These are phyloP conservation scores for Cercospora canescens DNA, from an alignment of 2,329 filamentous ascomycete genomes.

Conservation along the genomic window DNA sequence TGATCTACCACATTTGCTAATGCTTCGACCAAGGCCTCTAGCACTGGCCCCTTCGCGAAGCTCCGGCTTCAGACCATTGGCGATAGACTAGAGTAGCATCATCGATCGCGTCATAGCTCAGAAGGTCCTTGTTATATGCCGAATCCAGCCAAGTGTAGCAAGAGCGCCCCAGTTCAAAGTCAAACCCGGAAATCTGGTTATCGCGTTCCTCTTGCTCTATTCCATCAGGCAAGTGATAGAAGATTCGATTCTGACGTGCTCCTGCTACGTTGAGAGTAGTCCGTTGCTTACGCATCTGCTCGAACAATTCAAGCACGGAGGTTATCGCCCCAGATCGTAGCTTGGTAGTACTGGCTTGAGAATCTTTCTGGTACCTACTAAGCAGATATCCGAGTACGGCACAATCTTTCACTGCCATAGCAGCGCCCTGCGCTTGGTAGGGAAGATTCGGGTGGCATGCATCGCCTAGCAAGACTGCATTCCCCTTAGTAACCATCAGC, in stretches of 20 bases:
- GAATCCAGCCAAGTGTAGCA: neutral
- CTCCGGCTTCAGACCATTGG: neutral
- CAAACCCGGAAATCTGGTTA: neutral
- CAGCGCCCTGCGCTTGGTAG: conserved; percentile 65
- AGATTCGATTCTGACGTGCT: conserved; percentile 14
- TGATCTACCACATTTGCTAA: neutral
- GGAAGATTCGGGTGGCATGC: conserved; percentile 57
- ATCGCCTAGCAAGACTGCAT: conserved; percentile 46
- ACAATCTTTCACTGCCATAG: conserved; percentile 66
- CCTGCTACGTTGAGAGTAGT: conserved; percentile 53
- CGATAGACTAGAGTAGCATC: neutral
- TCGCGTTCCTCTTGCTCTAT: conserved; percentile 60
- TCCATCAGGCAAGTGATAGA: conserved; percentile 47
- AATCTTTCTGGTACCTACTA: conserved; percentile 35
- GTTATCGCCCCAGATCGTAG: conserved; percentile 44
- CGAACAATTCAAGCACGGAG: conserved; percentile 42
- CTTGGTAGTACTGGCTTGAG: conserved; percentile 36
- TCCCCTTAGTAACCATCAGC: neutral
- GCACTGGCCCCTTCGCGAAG: neutral
- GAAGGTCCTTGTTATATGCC: neutral
- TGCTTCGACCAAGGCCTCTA: neutral
- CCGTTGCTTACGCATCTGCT: conserved; percentile 46
- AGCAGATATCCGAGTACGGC: conserved; percentile 55
- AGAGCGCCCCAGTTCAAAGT: neutral
- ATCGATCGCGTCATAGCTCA: neutral